Evolutionary conservation across 1,284 basidiomycete species (phyloP).

Genomic region (Trichosporon sp.): DNA sequence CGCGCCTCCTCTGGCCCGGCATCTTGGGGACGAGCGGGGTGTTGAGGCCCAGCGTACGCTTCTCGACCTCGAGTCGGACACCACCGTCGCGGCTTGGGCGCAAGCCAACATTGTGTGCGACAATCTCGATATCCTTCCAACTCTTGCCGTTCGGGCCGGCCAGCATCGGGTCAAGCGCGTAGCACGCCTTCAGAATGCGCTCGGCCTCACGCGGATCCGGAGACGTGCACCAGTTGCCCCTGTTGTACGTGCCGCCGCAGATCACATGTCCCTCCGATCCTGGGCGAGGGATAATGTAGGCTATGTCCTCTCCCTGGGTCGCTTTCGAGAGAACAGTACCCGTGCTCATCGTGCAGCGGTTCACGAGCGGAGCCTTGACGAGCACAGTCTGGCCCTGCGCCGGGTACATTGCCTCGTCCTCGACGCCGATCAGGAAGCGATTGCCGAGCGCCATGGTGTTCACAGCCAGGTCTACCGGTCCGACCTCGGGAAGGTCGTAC

Average conservation of each 20-base stretch:
- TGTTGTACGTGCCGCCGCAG: constrained; percentile 41
- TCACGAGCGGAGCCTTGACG: constrained; percentile 33
- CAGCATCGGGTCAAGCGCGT: constrained; percentile 43
- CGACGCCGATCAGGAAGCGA: constrained; percentile 39
- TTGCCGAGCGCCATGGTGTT: constrained; percentile 51
- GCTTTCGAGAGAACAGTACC: constrained; percentile 2
- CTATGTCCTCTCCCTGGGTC: constrained; percentile 4
- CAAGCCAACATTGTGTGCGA: constrained; percentile 62
- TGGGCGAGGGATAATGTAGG: constrained; percentile 50
- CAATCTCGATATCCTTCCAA: constrained; percentile 51
- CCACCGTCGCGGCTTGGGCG: constrained; percentile 65
- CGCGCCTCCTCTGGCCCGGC: constrained; percentile 49
- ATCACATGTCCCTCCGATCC: constrained; percentile 44
- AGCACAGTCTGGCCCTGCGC: constrained; percentile 46
- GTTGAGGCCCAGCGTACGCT: constrained; percentile 42
- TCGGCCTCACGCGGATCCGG: constrained; percentile 34
- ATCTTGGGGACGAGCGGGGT: constrained; percentile 29
- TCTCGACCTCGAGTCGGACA: constrained; percentile 61
- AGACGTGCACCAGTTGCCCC: constrained; percentile 35
- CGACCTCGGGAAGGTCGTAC: constrained; percentile 32
- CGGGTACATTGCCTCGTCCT: constrained; percentile 41
- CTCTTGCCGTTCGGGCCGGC: constrained; percentile 32
- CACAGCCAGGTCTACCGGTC: constrained; percentile 44
- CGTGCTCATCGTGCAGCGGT: constrained; percentile 22
- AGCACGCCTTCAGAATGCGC: constrained; percentile 46